Evolutionary conservation across 805 yeast species (phyloP).

Genomic region (Danielozyma ontarioensis): DNA sequence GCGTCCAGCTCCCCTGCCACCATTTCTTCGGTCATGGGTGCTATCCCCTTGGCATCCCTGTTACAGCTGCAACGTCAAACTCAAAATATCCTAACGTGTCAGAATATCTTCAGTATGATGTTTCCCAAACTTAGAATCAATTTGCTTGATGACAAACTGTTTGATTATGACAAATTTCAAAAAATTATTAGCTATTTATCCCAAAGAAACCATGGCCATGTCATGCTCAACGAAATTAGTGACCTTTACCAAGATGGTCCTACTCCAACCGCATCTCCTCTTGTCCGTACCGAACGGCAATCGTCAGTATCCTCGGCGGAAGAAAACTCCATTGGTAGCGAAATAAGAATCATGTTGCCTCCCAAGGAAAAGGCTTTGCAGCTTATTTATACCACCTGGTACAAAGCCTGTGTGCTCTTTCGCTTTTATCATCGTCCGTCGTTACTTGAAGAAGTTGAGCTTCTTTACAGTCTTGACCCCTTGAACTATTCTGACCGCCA

Average conservation of each 20-base stretch:
- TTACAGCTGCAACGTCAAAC: constrained; percentile 4
- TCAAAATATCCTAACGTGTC: constrained; percentile 19
- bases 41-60: constrained; percentile 8
- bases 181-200: constrained; percentile 17
- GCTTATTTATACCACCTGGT: constrained; percentile 74
- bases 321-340: constrained; percentile 28
- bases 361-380: constrained; percentile 67
- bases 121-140: constrained; percentile 32
- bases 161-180: constrained; percentile 33
- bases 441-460: constrained; percentile 65
- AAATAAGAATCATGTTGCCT: constrained; percentile 66
- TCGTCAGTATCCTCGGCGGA: constrained; percentile 16
- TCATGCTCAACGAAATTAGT: constrained; percentile 20
- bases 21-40: constrained; percentile 11
- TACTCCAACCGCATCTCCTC: constrained; percentile 10
- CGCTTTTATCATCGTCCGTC: constrained; percentile 85
- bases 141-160: constrained; percentile 26
- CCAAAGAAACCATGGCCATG: constrained; percentile 10
- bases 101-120: constrained; percentile 28
- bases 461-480: constrained; percentile 73
- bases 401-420: constrained; percentile 78
- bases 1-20: constrained; percentile 19
- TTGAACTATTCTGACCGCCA: constrained; percentile 66
- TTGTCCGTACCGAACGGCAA: constrained; percentile 7
- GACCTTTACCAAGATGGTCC: constrained; percentile 25